Evolutionary conservation across 78 protist species (phyloP).

Genomic region (Protostelium mycophagum): DNA sequence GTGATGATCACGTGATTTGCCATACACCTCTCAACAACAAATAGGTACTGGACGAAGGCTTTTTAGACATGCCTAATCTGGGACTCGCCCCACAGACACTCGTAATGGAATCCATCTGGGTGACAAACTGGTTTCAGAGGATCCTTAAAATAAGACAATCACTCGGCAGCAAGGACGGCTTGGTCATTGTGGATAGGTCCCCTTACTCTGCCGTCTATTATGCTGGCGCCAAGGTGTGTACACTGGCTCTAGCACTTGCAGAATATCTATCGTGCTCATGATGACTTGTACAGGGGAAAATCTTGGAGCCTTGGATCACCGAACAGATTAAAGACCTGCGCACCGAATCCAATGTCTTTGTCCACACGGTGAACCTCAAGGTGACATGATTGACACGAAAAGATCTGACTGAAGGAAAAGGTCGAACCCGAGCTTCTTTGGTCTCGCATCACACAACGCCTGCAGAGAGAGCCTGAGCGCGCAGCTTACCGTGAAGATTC

Average conservation of each 20-base stretch:
- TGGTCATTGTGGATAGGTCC: constrained; percentile 52
- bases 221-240: constrained; percentile 20
- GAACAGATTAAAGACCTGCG: constrained; percentile 39
- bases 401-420: neutral
- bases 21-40: neutral
- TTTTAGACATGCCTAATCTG: constrained; percentile 47
- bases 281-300: neutral
- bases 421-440: constrained; percentile 26
- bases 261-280: neutral
- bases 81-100: constrained; percentile 38
- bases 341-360: constrained; percentile 22
- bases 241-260: neutral
- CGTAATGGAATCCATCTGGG: constrained; percentile 55
- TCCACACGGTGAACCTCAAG: constrained; percentile 29
- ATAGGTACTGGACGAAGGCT: constrained; percentile 51
- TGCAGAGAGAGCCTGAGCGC: constrained; percentile 31
- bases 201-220: constrained; percentile 53
- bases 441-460: constrained; percentile 28
- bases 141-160: constrained; percentile 10
- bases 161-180: neutral
- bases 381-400: neutral
- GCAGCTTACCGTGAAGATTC: constrained; percentile 25
- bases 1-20: neutral
- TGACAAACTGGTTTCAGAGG: constrained; percentile 51
- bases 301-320: constrained; percentile 31